Percentiles rank a stretch among this genome's conserved stretches.
These are phyloP conservation scores for Mortierella sp. DNA, from an alignment of 371 early-diverging fungal genomes.

Conservation along the genomic window DNA sequence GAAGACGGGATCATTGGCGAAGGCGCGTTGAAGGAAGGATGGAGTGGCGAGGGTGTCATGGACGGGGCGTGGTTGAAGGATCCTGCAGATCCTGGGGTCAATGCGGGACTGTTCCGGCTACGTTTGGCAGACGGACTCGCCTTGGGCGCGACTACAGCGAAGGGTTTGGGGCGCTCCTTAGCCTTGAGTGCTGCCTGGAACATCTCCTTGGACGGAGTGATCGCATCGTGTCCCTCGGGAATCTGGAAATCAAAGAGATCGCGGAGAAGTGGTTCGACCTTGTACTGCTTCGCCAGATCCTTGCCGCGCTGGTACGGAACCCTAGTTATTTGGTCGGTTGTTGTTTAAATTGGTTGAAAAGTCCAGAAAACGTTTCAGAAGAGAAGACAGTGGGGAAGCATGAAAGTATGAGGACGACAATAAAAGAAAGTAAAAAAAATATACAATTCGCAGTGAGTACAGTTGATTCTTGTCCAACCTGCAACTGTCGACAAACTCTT, in stretches of 20 bases:
- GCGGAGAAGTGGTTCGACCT: conserved; percentile 69
- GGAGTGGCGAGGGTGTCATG: conserved; percentile 53
- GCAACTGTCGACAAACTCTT: background rate
- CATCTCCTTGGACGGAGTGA: conserved; percentile 53
- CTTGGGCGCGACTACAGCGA: conserved; percentile 33
- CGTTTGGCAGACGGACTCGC: conserved; percentile 34
- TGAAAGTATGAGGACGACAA: background rate
- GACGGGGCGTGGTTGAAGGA: conserved; percentile 31
- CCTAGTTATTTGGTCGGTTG: conserved; percentile 60
- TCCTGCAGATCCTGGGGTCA: conserved; percentile 24
- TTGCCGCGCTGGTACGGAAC: conserved; percentile 85
- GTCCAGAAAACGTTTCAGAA: conserved; percentile 4
- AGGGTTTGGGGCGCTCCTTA: conserved; percentile 22
- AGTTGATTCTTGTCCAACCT: background rate
- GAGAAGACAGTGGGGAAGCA: background rate
- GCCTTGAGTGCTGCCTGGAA: conserved; percentile 40
- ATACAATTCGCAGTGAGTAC: background rate
- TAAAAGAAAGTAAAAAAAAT: background rate
- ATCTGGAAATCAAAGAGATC: conserved; percentile 80
- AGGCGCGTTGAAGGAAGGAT: conserved; percentile 43
- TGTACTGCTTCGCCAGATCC: conserved; percentile 80
- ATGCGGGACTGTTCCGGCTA: conserved; percentile 27
- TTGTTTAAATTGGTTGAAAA: conserved; percentile 6
- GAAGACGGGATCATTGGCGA: conserved; percentile 51
- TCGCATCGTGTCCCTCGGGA: conserved; percentile 33